phyloP scores from a whole-genome alignment of 164 flowering plant species.

The Stephania yunnanensis region DNA sequence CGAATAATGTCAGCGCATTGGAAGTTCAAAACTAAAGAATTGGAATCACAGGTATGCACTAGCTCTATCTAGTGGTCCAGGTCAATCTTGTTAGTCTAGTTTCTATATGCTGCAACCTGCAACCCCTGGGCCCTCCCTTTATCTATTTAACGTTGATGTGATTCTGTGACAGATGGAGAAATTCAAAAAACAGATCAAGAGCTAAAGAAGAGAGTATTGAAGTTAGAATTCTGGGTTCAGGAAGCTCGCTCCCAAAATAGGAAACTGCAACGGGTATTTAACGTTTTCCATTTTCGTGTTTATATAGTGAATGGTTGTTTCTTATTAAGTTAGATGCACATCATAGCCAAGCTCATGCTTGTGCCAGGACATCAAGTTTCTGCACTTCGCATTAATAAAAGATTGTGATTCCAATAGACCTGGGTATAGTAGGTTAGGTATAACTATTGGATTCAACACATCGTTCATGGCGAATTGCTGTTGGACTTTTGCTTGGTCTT shows the following conservation, averaged over 20 bases:
- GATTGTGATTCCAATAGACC: no score
- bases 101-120: background rate
- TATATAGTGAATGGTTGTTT: no score
- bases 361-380: no score
- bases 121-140: background rate
- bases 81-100: background rate
- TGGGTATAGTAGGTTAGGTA: no score
- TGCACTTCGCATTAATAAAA: no score
- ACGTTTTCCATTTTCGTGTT: background rate
- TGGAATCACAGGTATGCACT: slow-evolving; percentile 73
- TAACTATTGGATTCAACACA: no score
- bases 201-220: slow-evolving; percentile 80
- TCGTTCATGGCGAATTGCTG: no score
- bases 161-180: slow-evolving; percentile 63
- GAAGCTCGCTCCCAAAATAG: slow-evolving; percentile 89
- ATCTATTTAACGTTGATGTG: background rate
- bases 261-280: slow-evolving; percentile 80
- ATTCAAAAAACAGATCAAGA: slow-evolving; percentile 82
- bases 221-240: slow-evolving; percentile 89
- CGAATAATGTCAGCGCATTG: slow-evolving; percentile 79
- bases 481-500: no score
- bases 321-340: no score
- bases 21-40: slow-evolving; percentile 75
- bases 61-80: background rate
- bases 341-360: no score